Base-by-base conservation (phyloP, 257 asterid species). In the Penstemon eatonii region DNA sequence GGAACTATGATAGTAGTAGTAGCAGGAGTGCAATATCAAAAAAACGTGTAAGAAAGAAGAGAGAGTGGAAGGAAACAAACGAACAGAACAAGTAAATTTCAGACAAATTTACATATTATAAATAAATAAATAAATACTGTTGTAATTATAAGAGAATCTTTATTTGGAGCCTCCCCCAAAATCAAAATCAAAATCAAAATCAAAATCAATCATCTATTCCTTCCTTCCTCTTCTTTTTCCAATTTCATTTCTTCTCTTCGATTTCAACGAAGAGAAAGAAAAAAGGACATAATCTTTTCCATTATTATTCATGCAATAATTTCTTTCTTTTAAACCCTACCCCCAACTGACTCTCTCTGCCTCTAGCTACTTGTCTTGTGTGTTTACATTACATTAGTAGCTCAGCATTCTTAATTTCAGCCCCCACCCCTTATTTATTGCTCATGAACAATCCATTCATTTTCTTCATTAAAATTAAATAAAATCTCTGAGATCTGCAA, bases 401-500 rank as follows among this genome's bases (percentile, higher is more conserved):
- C 61, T 15, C 18, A 68, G 78, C 68, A 67, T 75, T 52, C 73
- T 76, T 76, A 46, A 80, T 60, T 78, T 75, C 73, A 60, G 73
- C 75, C 69, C 62, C 62, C 49, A 75, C 18, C 67, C 70, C 69
- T 51, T 15, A 67, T 68, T 77, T 53, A 72, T 73, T 66, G 79
- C 70, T 11, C 71, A 41, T 46, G 75, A 70, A 55, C 3, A 9
- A 33, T 36, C 42, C 54, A 56, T 58, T 50, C 2, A 25, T 25
- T 25, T 25, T 25, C 33, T 25, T 25, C 33, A 46, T 7, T 11
- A 57, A 39, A 54, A 45, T 8, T 36, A 44, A 33, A 13, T 65
- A 9, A 65, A 44, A 7, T 33, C 65, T 36, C 42, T 67, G 82
- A 67, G 84, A 79, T 82, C 86, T 82, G 77, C 50, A 18, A 4